Evolutionary conservation across 1,284 basidiomycete genomes (phyloP).

Genomic region (Mycena sp.): DNA sequence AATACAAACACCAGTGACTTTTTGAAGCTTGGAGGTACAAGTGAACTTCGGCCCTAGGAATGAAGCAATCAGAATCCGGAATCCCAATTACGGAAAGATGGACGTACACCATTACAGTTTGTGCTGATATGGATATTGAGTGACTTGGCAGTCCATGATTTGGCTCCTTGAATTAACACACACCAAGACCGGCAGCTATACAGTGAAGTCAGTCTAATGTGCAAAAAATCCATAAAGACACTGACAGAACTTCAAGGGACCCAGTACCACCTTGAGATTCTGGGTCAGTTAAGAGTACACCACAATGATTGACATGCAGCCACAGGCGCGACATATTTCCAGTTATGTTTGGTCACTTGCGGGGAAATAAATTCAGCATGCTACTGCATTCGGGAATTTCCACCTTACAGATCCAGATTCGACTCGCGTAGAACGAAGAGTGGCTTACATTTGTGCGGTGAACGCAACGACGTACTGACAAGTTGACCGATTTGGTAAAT

Average conservation of each 20-base stretch:
- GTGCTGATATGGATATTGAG: not conserved
- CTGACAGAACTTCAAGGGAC: not conserved
- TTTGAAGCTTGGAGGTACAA: not conserved
- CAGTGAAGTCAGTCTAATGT: not conserved
- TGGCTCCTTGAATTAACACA: not conserved
- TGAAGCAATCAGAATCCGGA: too few species aligned
- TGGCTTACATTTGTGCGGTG: constrained; percentile 6
- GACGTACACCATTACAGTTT: constrained; percentile 10
- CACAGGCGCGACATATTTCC: not conserved
- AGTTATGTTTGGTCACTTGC: not conserved
- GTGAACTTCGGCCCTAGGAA: constrained; percentile 1
- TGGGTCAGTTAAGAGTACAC: not conserved
- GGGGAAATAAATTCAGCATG: not conserved
- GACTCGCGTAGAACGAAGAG: constrained; percentile 6
- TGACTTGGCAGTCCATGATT: not conserved
- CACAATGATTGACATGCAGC: not conserved
- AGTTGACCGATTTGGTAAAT: not conserved
- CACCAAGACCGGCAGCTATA: constrained; percentile 8
- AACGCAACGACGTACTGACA: constrained; percentile 14
- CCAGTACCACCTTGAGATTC: not conserved
- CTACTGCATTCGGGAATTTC: not conserved
- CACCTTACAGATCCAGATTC: constrained; percentile 14
- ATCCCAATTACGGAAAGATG: not conserved
- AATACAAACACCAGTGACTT: not conserved
- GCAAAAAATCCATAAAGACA: not conserved